A percentile compares a stretch with the other conserved stretches of the same genome.
phyloP scores from a whole-genome alignment of 73 alveolate species.

The Paramecium caudatum region DNA sequence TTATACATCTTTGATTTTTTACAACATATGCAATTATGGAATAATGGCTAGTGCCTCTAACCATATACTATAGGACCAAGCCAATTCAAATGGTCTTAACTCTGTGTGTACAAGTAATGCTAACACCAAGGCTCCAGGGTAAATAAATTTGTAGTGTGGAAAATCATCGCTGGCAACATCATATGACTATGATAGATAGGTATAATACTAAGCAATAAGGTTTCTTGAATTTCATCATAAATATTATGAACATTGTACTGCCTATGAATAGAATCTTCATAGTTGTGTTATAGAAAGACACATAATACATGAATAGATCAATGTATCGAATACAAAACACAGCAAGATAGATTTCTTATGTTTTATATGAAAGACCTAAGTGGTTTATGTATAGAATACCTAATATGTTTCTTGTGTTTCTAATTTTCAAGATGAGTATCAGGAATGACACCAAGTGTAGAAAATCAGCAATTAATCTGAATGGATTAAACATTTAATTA shows the following conservation, averaged over 20 bases:
- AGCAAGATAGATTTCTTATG: conserved; percentile 92
- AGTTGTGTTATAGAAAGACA: conserved; percentile 90
- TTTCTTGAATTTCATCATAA: conserved; percentile 86
- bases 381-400: conserved; percentile 75
- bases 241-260: conserved; percentile 85
- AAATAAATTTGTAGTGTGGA: conserved; percentile 88
- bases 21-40: conserved; percentile 94
- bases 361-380: conserved; percentile 90
- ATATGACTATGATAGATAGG: conserved; percentile 80
- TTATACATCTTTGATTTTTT: conserved; percentile 82
- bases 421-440: conserved; percentile 86
- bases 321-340: conserved; percentile 88
- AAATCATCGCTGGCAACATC: conserved; percentile 88
- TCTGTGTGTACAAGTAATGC: conserved; percentile 86
- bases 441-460: conserved; percentile 90
- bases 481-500: conserved; percentile 72
- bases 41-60: conserved; percentile 95
- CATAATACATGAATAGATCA: conserved; percentile 91
- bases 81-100: conserved; percentile 84
- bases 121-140: conserved; percentile 88
- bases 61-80: conserved; percentile 94
- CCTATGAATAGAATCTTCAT: conserved; percentile 90
- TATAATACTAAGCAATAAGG: conserved; percentile 87
- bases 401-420: conserved; percentile 86
- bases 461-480: conserved; percentile 89